A percentile compares a stretch with the other conserved stretches of the same genome.
These are phyloP conservation scores for Nicotiana rustica DNA, from an alignment of 305 asterid genomes.

Conservation along the genomic window DNA sequence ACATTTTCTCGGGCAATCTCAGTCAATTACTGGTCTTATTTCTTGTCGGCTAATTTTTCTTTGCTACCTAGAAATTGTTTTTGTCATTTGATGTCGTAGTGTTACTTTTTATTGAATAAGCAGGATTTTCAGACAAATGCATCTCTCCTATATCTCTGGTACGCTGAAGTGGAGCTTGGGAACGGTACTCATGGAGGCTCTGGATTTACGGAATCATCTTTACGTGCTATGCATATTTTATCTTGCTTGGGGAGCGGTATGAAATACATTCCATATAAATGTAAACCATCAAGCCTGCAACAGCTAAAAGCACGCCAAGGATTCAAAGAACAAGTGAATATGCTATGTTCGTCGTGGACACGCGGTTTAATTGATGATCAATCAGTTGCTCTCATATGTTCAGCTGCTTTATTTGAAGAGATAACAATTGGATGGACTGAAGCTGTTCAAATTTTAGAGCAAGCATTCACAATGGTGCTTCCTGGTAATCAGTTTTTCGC, in stretches of 20 bases:
- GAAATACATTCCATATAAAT: conserved; percentile 69
- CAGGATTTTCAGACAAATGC: conserved; percentile 71
- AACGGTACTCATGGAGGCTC: conserved; percentile 52
- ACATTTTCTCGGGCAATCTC: background rate
- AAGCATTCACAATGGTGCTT: conserved; percentile 88
- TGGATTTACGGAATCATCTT: conserved; percentile 56
- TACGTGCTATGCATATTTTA: conserved; percentile 83
- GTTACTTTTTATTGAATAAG: conserved; percentile 34
- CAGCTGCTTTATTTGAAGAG: conserved; percentile 92
- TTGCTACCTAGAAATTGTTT: background rate
- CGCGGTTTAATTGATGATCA: conserved; percentile 79
- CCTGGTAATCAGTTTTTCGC: conserved; percentile 64
- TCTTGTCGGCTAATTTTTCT: background rate
- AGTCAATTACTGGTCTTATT: background rate
- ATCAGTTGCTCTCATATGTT: conserved; percentile 79
- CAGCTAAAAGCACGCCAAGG: conserved; percentile 94
- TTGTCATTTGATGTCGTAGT: conserved; percentile 23
- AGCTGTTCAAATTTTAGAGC: conserved; percentile 74
- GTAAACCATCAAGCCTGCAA: conserved; percentile 72
- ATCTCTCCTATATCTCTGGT: conserved; percentile 87
- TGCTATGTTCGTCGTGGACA: conserved; percentile 67
- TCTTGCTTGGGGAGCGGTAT: conserved; percentile 88
- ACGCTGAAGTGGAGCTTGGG: conserved; percentile 85
- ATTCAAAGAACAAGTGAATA: conserved; percentile 75
- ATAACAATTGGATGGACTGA: conserved; percentile 77